phyloP scores from a whole-genome alignment of 2,329 filamentous ascomycete species.

The Claviceps sp. region DNA sequence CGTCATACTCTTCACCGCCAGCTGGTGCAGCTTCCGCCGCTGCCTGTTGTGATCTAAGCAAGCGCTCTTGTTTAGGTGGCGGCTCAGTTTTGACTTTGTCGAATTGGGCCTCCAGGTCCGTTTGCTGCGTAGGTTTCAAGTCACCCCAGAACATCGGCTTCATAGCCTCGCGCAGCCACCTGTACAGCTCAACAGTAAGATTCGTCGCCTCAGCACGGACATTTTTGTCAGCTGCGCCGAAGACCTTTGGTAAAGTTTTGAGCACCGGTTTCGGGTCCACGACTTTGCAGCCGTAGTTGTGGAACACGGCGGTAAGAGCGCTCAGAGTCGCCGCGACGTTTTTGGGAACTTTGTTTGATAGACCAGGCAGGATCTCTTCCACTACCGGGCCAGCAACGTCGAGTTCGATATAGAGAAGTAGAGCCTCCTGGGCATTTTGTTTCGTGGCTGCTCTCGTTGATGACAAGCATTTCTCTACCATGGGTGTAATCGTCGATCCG shows the following conservation, averaged over 20 bases:
- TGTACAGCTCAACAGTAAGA: constrained; percentile 84
- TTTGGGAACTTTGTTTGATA: constrained; percentile 85
- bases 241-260: constrained; percentile 78
- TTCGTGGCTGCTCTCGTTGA: constrained; percentile 85
- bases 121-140: constrained; percentile 87
- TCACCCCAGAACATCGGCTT: constrained; percentile 97
- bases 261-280: constrained; percentile 86
- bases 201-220: constrained; percentile 88
- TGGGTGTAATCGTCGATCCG: constrained; percentile 56
- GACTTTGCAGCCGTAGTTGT: constrained; percentile 89
- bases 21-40: constrained; percentile 58
- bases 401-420: constrained; percentile 80
- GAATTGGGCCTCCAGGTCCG: constrained; percentile 85
- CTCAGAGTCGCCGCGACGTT: constrained; percentile 59
- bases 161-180: constrained; percentile 95
- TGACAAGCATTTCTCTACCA: constrained; percentile 82
- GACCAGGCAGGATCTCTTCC: constrained; percentile 73
- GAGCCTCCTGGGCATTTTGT: constrained; percentile 68
- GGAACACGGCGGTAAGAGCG: constrained; percentile 71
- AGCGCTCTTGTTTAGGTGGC: constrained; percentile 75
- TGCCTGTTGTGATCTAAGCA: constrained; percentile 80
- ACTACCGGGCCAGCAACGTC: constrained; percentile 76
- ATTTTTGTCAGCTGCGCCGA: constrained; percentile 96
- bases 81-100: constrained; percentile 84
- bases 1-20: constrained; percentile 44